Evolutionary conservation across 2,329 filamentous ascomycete genomes (phyloP), one percentile per base, ranked within the genome.

Genomic region (Geosmithia flava): DNA sequence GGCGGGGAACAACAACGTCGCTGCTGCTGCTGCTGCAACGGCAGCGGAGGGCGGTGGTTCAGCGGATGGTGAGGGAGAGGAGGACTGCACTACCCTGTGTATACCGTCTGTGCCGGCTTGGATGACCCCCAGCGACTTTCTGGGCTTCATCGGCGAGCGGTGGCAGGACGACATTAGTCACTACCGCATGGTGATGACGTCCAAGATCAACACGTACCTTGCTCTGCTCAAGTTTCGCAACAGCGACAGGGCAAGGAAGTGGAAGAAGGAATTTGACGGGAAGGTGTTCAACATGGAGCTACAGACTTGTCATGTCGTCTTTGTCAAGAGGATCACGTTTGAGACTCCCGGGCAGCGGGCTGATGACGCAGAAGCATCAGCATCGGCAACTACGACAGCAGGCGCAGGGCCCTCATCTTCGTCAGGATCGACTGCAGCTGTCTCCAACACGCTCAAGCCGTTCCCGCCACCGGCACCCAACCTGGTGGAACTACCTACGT

Each of bases 101-200:
- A 91, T 98, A 53, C 81, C 95, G 27, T 90, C 91, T 5, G 91
- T 98, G 15, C 93, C 93, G 7, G 93, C 86, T 29, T 97, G 96
- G 64, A 84, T 97, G 69, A 87, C 87, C 7, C 86, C 90, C 0
- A 85, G 85, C 7, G 91, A 97, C 59, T 87, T 98, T 50, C 68
- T 97, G 53, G 90, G 88, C 0, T 97, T 94, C 57, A 79, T 97
- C 6, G 93, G 93, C 3, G 87, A 95, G 61, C 81, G 81, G 59
- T 95, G 91, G 62, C 79, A 86, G 61, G 80, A 85, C 50, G 78
- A 90, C 51, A 87, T 98, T 50, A 93, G 85, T 56, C 93, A 98
- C 68, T 95, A 95, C 61, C 76, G 93, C 47, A 88, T 98, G 79
- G 86, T 98, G 49, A 83, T 89, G 72, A 97, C 93, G 1, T 85